phyloP scores from a whole-genome alignment of 768 basidiomycete species.

The Trametes cubensis region DNA sequence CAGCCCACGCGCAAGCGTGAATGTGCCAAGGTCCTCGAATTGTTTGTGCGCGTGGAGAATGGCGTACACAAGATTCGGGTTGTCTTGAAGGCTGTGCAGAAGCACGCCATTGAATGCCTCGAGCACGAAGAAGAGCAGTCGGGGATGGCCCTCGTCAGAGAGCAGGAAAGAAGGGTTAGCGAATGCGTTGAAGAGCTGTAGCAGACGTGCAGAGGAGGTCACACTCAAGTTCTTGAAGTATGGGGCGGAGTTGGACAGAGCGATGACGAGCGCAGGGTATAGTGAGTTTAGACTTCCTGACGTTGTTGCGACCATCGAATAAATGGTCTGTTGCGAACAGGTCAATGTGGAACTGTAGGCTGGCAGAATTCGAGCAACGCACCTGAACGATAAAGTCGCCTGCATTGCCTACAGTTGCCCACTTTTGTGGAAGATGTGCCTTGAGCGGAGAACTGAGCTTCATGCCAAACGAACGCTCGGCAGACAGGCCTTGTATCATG shows the following conservation, averaged over 20 bases:
- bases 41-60: conserved; percentile 80
- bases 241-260: conserved; percentile 86
- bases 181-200: conserved; percentile 91
- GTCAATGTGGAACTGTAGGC: conserved; percentile 3
- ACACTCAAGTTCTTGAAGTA: conserved; percentile 82
- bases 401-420: conserved; percentile 68
- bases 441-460: conserved; percentile 67
- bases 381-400: conserved; percentile 91
- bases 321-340: conserved; percentile 64
- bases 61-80: conserved; percentile 86
- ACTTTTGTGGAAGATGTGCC: conserved; percentile 73
- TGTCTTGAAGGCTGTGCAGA: conserved; percentile 75
- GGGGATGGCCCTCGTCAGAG: conserved; percentile 93
- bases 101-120: conserved; percentile 91
- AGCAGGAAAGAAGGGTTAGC: conserved; percentile 87
- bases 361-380: conserved; percentile 30
- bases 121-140: conserved; percentile 91
- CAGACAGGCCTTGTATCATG: conserved; percentile 88
- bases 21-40: conserved; percentile 90
- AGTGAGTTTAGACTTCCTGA: conserved; percentile 79
- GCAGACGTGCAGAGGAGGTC: conserved; percentile 76
- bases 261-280: conserved; percentile 91
- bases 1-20: conserved; percentile 84
- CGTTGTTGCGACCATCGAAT: conserved; percentile 87
- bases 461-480: conserved; percentile 77